Base-by-base conservation (phyloP, 2,329 filamentous ascomycete species). In the Alternaria novae-zelandiae region DNA sequence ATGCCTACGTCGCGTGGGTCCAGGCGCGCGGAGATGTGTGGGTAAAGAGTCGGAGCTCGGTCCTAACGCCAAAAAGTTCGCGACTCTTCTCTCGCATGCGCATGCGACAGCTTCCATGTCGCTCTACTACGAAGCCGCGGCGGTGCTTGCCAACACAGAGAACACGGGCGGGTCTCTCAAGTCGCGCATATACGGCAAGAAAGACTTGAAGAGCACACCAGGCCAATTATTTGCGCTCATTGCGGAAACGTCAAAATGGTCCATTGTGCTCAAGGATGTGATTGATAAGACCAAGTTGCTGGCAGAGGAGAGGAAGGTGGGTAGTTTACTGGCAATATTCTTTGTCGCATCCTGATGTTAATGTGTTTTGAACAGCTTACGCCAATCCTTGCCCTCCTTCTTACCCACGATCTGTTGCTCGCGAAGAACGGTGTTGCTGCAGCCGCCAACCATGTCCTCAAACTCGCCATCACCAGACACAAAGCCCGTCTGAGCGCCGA, bases 201-300 rank as follows among this genome's bases (percentile, higher is more conserved):
- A 91, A 71, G 84, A 86, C 8, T 82, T 93, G 69, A 97, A 95
- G 75, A 94, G 91, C 15, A 87, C 90, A 3, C 90, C 91, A 0
- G 90, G 90, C 11, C 92, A 96, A 76, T 84, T 98, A 8, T 98
- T 96, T 78, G 96, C 96, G 9, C 84, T 99, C 36, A 91, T 94
- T 21, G 87, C 91, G 21, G 94, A 98, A 80, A 89, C 92, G 1
- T 90, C 91, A 70, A 98, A 97, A 88, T 97, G 95, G 93, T 96
- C 94, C 72, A 79, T 84, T 4, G 85, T 97, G 3, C 82, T 99
- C 51, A 93, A 93, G 74, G 94, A 97, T 74, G 90, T 97, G n/a
- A 88, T 99, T 74, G 93, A 97, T 71, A 88, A 86, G 68, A 87
- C 93, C 1, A 90, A 89, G 4, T 82, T 98, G 36, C 82, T 98